Evolutionary conservation across 306 rosid species (phyloP), one percentile per base, ranked within the genome.

Genomic region (Nissolia schottii): DNA sequence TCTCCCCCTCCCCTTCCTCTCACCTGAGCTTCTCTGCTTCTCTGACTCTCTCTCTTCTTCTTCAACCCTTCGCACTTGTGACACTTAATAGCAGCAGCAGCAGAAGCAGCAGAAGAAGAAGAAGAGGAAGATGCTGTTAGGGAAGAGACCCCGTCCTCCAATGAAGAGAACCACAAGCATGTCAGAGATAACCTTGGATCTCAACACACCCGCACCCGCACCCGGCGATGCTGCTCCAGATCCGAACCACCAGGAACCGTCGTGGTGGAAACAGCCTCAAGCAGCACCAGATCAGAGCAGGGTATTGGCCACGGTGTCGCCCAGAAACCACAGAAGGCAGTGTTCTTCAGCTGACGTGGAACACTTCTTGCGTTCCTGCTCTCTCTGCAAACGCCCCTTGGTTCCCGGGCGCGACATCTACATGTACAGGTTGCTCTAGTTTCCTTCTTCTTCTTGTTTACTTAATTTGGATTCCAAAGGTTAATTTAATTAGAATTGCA

Each of bases 361-460:
- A 1, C 77, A 84, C 43, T 94, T 94, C 80, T 79, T 94, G 57
- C 85, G 84, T 50, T 61, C 84, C 74, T 94, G 97, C 77, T 87
- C 79, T 49, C 93, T 94, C 82, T 94, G 99, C 77, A 77, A 83
- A 29, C 95, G 86, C 63, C 85, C 83, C 40, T 84, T 94, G 46
- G 83, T 81, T 0, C 90, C 95, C 7, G 82, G 80, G 38, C 93
- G 95, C 9, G 99, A 94, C 85, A 88, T 94, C 81, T 94, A 88
- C 87, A 94, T 94, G 96, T 94, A 94, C 81, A 91, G 89, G 97
- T 87, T n/a, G n/a, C n/a, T n/a, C n/a, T n/a, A n/a, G n/a, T n/a
- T n/a, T n/a, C n/a, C n/a, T n/a, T n/a, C n/a, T n/a, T n/a, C n/a
- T n/a, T n/a, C n/a, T n/a, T n/a, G n/a, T n/a, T n/a, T n/a, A n/a